Base-by-base conservation (phyloP, 176 grass and related monocot species). In the Zea luxurians region DNA sequence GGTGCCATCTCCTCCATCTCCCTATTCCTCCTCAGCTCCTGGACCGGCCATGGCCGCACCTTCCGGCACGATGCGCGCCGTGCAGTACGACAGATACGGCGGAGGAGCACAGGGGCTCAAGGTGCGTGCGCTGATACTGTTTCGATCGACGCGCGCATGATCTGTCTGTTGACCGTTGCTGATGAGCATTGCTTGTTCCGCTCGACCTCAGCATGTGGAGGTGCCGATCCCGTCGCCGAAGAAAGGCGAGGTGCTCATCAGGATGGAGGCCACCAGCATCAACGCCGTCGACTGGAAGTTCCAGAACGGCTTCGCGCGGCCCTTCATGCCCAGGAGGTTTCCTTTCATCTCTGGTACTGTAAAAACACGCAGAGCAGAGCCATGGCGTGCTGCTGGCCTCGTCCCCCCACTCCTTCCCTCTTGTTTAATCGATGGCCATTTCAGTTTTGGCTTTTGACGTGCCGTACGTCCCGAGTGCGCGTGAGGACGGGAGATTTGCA, bases 261-360 rank as follows among this genome's bases (percentile, higher is more conserved):
- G 81, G 82, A 60, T 89, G 83, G 90, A 92, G 76, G 87, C 83
- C 9, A 81, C 90, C 20, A 84, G 84, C 80, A 81, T 93, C 74
- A 93, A 93, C 70, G 87, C 68, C 0, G 62, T 82, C 66, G 90
- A 93, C 82, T 84, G 80, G 87, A 93, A 71, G 80, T 82, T 93
- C 50, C 84, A 93, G 85, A 84, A 87, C 53, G 90, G 90, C 61
- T 36, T 78, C 66, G 64, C 78, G 54, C 69, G 90, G 17, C 90
- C 84, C 0, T 81, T 89, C 90, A 53, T 93, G 66, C 90, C 90
- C 79, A 20, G 47, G 35, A 89, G n/a, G 64, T 93, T 93, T 64
- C 90, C 90, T 11, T 84, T 87, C 17, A 16, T 71, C 45, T 70
- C 67, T 34, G 67, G 66, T 68, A 46, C 13, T 53, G 1, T n/a